Conservation (phyloP, 1,284 basidiomycete genomes). For the Trametes pubescens region DNA sequence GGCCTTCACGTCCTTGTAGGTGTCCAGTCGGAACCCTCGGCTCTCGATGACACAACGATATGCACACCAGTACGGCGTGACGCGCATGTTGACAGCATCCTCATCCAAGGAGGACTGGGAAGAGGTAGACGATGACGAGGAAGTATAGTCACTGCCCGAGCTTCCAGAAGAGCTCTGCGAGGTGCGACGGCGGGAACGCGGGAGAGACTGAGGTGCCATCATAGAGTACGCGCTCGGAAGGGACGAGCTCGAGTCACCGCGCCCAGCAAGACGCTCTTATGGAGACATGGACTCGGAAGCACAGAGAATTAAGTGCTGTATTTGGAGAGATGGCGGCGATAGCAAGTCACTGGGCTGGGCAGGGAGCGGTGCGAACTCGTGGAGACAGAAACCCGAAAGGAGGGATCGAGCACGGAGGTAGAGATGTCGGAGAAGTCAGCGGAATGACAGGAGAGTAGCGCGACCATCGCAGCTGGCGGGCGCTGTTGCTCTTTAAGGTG, state of each 20-base stretch:
- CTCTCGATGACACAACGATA: conserved; percentile 58
- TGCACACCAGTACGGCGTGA: conserved; percentile 66
- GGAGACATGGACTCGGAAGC: conserved; percentile 17
- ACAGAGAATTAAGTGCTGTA: conserved; percentile 26
- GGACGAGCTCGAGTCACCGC: neutral
- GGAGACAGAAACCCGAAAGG: conserved; percentile 20
- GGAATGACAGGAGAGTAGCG: conserved; percentile 24
- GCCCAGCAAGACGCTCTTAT: conserved; percentile 17
- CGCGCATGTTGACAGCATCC: conserved; percentile 65
- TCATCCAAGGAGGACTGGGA: conserved; percentile 65
- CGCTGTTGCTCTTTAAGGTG: conserved; percentile 14
- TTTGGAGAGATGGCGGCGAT: conserved; percentile 21
- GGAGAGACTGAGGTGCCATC: conserved; percentile 28
- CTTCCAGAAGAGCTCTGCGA: conserved; percentile 10
- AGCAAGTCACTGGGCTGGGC: conserved; percentile 10
- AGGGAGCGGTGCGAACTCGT: conserved; percentile 14
- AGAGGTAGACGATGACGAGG: conserved; percentile 45
- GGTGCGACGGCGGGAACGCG: conserved; percentile 17
- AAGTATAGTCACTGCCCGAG: conserved; percentile 27
- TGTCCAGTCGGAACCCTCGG: conserved; percentile 71
- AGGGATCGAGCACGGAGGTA: conserved; percentile 14
- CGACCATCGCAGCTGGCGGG: conserved; percentile 29
- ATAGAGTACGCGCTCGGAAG: conserved; percentile 22
- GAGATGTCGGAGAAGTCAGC: conserved; percentile 14
- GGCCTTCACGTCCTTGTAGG: conserved; percentile 66